Evolutionary conservation across 139 green algal genomes (phyloP).

Genomic region (Chlorella sp.): DNA sequence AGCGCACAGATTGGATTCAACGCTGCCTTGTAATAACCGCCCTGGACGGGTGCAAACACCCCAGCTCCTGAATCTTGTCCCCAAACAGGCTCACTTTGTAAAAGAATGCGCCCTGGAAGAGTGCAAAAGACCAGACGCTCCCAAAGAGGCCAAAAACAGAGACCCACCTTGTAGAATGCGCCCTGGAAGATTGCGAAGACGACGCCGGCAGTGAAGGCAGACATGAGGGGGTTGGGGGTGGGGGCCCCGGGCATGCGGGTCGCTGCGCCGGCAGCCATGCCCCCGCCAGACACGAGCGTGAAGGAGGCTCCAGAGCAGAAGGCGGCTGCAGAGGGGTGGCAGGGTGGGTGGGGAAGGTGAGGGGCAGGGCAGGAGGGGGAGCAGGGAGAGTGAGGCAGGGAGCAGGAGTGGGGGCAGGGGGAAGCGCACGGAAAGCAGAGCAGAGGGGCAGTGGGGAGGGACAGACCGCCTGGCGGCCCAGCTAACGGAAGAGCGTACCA

Average conservation of each 20-base stretch:
- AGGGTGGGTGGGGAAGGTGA: not conserved
- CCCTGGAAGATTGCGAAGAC: constrained; percentile 90
- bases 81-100: no score
- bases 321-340: constrained; percentile 66
- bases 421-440: not conserved
- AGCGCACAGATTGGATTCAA: no score
- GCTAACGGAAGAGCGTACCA: no score
- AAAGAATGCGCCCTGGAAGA: no score
- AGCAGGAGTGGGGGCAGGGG: no score
- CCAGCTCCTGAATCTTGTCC: no score
- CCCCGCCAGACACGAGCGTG: constrained; percentile 75
- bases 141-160: no score
- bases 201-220: constrained; percentile 64
- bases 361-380: not conserved
- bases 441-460: not conserved
- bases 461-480: no score
- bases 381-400: not conserved
- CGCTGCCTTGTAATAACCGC: no score
- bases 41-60: no score
- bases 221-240: constrained; percentile 48
- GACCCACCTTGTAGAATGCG: constrained; percentile 77
- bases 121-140: no score
- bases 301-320: constrained; percentile 85
- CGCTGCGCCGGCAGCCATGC: constrained; percentile 26
- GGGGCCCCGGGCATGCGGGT: constrained; percentile 25